Evolutionary conservation across 2,329 filamentous ascomycete species (phyloP).

Genomic region (Xylaria hypoxylon): DNA sequence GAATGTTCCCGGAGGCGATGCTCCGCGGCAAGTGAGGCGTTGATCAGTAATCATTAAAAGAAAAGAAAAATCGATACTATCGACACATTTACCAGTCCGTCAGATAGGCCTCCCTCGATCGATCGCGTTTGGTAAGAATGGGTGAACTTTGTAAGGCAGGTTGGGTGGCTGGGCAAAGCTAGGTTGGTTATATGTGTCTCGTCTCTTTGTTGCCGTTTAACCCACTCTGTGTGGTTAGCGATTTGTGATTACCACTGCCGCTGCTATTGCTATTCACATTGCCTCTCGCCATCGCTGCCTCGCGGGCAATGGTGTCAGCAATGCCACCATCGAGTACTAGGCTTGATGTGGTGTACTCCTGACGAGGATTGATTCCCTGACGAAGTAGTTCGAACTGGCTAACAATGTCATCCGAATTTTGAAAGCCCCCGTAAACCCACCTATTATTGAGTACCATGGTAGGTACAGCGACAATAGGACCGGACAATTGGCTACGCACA

Average conservation of each 20-base stretch:
- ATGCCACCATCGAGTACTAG: constrained; percentile 36
- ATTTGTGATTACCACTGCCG: background rate
- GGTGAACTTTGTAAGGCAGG: background rate
- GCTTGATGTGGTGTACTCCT: constrained; percentile 37
- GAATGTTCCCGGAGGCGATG: constrained; percentile 9
- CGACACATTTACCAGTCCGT: background rate
- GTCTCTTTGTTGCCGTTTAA: background rate
- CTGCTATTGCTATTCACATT: background rate
- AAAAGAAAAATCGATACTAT: background rate
- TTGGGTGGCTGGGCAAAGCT: background rate
- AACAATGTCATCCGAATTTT: constrained; percentile 74
- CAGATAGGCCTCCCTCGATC: background rate
- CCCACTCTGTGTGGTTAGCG: background rate
- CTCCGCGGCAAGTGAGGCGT: constrained; percentile 14
- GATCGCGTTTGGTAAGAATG: background rate
- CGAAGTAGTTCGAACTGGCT: constrained; percentile 72
- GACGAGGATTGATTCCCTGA: constrained; percentile 29
- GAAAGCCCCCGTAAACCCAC: constrained; percentile 77
- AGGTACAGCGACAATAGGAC: constrained; percentile 73
- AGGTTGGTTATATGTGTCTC: background rate
- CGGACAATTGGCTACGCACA: constrained; percentile 43
- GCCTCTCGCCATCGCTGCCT: constrained; percentile 23
- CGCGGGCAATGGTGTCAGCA: constrained; percentile 34
- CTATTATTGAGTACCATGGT: constrained; percentile 77
- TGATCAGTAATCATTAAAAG: constrained; percentile 36